Conservation (phyloP, 176 grass and related monocot genomes). For the Pontederia paniculata region DNA sequence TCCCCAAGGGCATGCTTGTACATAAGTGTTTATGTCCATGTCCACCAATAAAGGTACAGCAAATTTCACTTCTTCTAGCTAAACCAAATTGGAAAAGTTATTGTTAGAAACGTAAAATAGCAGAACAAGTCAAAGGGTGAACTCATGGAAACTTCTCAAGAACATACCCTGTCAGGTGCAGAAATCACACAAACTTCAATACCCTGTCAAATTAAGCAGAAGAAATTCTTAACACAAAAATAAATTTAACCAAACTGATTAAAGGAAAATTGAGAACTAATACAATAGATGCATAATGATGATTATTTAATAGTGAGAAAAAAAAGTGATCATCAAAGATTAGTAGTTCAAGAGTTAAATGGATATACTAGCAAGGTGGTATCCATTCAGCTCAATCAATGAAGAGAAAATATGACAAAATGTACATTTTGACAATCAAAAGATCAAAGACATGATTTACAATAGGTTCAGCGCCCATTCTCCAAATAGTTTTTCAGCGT, state of each 20-base stretch:
- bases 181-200: conserved; percentile 46
- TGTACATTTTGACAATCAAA: no score
- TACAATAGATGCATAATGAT: no score
- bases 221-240: not conserved
- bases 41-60: conserved; percentile 71
- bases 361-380: no score
- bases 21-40: conserved; percentile 56
- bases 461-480: no score
- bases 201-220: conserved; percentile 28
- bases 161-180: conserved; percentile 40
- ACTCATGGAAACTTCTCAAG: not conserved
- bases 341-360: no score
- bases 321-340: no score
- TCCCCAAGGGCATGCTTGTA: conserved; percentile 76
- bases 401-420: no score
- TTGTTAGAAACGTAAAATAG: not conserved
- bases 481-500: no score
- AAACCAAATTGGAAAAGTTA: conserved; percentile 21
- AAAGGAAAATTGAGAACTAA: not conserved
- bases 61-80: conserved; percentile 87
- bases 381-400: no score
- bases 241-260: not conserved
- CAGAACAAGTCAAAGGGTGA: not conserved
- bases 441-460: no score
- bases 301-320: no score